Evolutionary conservation across 225 moss, liverwort and hornwort species (phyloP), one percentile per base, ranked within the genome.

Genomic region (Physcomitrellopsis africana): DNA sequence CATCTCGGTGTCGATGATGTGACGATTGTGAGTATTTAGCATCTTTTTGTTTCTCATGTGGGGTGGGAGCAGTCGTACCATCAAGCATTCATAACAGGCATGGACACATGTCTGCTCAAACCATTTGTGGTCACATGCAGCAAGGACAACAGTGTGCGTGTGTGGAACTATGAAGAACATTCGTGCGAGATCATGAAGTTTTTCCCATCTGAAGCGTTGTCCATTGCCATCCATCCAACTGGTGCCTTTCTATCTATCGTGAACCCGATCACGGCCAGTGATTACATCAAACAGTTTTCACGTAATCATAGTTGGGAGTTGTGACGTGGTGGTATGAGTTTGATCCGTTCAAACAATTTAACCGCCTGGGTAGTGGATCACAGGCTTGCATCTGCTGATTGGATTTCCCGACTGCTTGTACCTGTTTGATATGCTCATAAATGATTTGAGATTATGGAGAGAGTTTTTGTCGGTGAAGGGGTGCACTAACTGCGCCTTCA

Each of bases 131-230:
- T 91, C 37, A 89, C 92, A 8, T 86, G 92, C 51, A 87, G 90
- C 78, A 85, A 56, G 2, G 92, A 94, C 65, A 82, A 75, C 18
- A 89, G 72, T 55, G 84, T 94, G 71, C 92, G 91, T 3, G 67
- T 94, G 10, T 94, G 92, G 94, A 94, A 92, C 37, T 94, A 94
- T 26, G 68, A 89, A 73, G 89, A 94, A 2, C 78, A 85, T 19
- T 84, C 80, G 18, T 89, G 90, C 75, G 85, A 92, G 66, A 81
- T 94, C 59, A 72, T 83, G 26, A 92, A 92, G 70, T 32, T 29
- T 16, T 94, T 92, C 11, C 92, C 94, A 6, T 86, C 90, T 8
- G 85, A 92, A 76, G 92, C 86, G 0, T 85, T 90, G 47, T 94
- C 89, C 1, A 72, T 94, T 78, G 86, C 94, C 6, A 76, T 94